phyloP scores from a whole-genome alignment of 805 yeast genomes.

The Starmerella bombicola region DNA sequence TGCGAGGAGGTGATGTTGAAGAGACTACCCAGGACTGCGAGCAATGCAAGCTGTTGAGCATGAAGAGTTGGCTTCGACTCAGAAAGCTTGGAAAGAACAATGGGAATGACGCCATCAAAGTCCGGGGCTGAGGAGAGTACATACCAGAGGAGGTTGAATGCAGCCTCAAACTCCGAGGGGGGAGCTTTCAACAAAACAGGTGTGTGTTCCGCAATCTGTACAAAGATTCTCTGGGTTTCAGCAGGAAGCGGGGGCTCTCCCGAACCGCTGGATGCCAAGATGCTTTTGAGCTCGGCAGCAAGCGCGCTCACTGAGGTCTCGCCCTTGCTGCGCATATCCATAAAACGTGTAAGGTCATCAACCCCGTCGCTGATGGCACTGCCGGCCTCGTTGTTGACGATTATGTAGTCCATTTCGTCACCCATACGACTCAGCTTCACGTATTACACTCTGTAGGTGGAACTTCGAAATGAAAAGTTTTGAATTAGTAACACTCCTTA shows the following conservation, averaged over 20 bases:
- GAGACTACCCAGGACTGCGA: conserved; percentile 30
- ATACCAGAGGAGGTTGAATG: conserved; percentile 31
- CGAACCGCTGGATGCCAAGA: conserved; percentile 14
- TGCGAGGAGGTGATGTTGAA: conserved; percentile 30
- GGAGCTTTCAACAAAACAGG: conserved; percentile 26
- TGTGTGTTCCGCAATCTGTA: conserved; percentile 26
- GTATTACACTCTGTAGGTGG: background rate
- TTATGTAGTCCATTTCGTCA: conserved; percentile 22
- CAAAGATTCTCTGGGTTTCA: conserved; percentile 22
- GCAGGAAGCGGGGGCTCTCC: conserved; percentile 8
- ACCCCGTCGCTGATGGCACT: conserved; percentile 30
- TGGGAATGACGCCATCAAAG: conserved; percentile 25
- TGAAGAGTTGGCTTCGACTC: conserved; percentile 20
- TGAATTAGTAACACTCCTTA: conserved; percentile 5
- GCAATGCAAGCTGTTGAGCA: conserved; percentile 25
- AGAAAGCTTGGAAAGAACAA: conserved; percentile 26
- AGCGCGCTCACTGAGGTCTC: conserved; percentile 22
- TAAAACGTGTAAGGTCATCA: conserved; percentile 29
- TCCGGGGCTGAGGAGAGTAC: conserved; percentile 29
- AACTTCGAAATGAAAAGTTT: conserved; percentile 10
- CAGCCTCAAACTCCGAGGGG: conserved; percentile 31
- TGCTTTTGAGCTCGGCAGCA: conserved; percentile 22
- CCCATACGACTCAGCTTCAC: conserved; percentile 10
- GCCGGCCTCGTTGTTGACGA: conserved; percentile 27
- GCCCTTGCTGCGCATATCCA: conserved; percentile 28